These are phyloP conservation scores for Hortaea werneckii DNA, from an alignment of 2,329 filamentous ascomycete genomes.

Conservation along the genomic window DNA sequence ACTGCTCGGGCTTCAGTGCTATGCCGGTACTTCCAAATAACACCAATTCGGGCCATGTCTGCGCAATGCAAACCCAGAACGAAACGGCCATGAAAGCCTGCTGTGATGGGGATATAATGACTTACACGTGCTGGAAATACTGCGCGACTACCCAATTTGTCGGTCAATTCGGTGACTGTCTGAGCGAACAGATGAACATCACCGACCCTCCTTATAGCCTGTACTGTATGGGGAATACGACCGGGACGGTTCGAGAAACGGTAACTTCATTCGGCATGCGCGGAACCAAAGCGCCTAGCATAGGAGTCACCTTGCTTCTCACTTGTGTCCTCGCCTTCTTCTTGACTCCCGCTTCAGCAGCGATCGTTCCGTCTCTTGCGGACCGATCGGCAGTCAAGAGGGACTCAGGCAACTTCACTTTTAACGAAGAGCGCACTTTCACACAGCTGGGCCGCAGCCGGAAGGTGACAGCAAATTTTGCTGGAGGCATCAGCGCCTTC, in stretches of 20 bases:
- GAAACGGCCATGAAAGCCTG: neutral
- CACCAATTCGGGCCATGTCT: neutral
- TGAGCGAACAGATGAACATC: neutral
- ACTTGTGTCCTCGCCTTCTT: neutral
- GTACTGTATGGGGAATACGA: neutral
- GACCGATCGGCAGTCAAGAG: neutral
- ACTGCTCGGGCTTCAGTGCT: neutral
- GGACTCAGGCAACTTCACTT: neutral
- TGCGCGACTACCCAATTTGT: neutral
- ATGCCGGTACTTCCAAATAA: neutral
- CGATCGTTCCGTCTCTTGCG: neutral
- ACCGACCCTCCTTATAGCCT: neutral
- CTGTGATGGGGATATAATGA: neutral
- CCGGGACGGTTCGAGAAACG: neutral
- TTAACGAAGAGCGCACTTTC: neutral
- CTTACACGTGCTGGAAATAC: neutral
- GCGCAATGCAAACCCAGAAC: neutral
- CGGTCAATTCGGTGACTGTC: neutral
- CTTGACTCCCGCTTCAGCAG: neutral
- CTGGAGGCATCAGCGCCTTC: neutral
- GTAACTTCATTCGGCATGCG: neutral
- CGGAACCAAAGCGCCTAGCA: neutral
- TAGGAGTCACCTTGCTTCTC: neutral
- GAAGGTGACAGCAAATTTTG: neutral
- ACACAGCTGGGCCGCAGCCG: neutral